These are phyloP conservation scores for Limnanthes douglasii DNA, from an alignment of 345 rosid species.

Conservation along the genomic window DNA sequence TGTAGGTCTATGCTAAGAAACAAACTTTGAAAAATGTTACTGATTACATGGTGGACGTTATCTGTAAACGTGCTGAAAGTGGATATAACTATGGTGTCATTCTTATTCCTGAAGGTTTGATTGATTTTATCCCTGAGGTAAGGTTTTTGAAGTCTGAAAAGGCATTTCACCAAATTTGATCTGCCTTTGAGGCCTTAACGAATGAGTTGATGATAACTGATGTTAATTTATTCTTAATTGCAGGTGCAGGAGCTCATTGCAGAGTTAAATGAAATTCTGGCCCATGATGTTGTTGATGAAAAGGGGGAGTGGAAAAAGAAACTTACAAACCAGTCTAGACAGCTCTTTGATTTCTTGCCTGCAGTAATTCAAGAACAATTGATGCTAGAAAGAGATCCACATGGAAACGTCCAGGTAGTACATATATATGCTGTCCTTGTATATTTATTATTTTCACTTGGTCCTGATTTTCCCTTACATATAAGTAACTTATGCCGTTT, in stretches of 20 bases:
- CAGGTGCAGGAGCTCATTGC: constrained; percentile 91
- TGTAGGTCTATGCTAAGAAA: constrained; percentile 74
- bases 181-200: constrained; percentile 1
- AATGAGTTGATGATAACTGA: too few species aligned
- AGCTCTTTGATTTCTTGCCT: constrained; percentile 80
- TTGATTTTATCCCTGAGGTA: constrained; percentile 99
- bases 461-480: too few species aligned
- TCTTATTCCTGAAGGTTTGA: constrained; percentile 95
- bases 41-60: constrained; percentile 67
- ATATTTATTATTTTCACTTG: background rate
- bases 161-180: background rate
- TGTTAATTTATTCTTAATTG: constrained; percentile 1
- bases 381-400: constrained; percentile 98
- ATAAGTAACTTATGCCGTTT: too few species aligned
- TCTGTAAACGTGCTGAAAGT: constrained; percentile 52
- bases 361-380: constrained; percentile 80
- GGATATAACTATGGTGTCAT: constrained; percentile 89
- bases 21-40: constrained; percentile 76
- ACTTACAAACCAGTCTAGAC: constrained; percentile 39
- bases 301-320: constrained; percentile 73
- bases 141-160: background rate
- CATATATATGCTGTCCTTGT: background rate
- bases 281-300: constrained; percentile 64
- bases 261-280: constrained; percentile 84
- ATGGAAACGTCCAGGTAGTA: constrained; percentile 93